phyloP scores from a whole-genome alignment of 176 grass and related monocot species.

The Leersia perrieri region DNA sequence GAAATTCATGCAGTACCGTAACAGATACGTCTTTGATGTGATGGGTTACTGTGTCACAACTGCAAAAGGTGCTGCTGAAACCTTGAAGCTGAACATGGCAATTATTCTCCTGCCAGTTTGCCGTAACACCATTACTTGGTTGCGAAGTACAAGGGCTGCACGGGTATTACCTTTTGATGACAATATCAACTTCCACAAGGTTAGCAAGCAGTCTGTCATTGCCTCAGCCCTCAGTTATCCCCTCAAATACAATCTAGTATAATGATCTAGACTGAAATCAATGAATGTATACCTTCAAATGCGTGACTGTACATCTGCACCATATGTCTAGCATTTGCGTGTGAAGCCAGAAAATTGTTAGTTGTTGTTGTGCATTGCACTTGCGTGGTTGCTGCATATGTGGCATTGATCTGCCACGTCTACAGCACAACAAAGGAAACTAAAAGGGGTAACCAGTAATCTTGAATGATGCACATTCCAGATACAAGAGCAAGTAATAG shows the following conservation, averaged over 20 bases:
- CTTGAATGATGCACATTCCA: neutral
- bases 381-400: neutral
- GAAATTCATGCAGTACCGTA: constrained; percentile 91
- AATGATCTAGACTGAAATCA: neutral
- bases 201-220: constrained; percentile 35
- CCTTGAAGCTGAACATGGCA: constrained; percentile 97
- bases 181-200: constrained; percentile 99
- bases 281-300: neutral
- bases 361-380: neutral
- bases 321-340: neutral
- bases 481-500: neutral
- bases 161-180: constrained; percentile 89
- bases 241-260: neutral
- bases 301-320: neutral
- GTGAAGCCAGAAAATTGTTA: neutral
- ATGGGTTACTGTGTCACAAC: constrained; percentile 94
- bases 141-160: constrained; percentile 75
- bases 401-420: neutral
- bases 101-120: constrained; percentile 92
- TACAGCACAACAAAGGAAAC: neutral
- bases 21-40: constrained; percentile 69
- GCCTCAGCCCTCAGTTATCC: constrained; percentile 14
- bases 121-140: constrained; percentile 96
- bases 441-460: neutral
- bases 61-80: constrained; percentile 96